Base-by-base conservation (phyloP, 495 filamentous ascomycete genomes). In the Cercophora scortea region DNA sequence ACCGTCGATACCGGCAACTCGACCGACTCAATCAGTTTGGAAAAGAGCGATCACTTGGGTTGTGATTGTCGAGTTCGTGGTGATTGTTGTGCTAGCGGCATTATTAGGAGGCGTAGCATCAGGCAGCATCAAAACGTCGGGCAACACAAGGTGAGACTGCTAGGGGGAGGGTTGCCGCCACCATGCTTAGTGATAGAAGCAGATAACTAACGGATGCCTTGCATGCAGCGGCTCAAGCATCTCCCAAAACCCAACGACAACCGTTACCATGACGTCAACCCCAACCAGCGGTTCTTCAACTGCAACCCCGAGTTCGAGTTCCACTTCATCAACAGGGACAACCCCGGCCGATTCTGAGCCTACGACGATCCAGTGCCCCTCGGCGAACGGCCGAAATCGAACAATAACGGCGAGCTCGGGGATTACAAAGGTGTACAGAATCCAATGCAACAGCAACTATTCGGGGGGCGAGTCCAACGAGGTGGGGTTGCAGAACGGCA, bases 81-180 rank as follows among this genome's bases (percentile, higher is more conserved):
- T 60, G 7, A 52, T 58, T 11, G 45, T 33, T 7, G 55, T 45
- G 18, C 35, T 63, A 41, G 61, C 58, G 2, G 61, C 55, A 8
- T 33, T 63, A 0, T 15, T 63, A 32, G 61, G 61, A 0, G 61
- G 44, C 5, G 53, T 60, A 1, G 57, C 46, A 1, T 43, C 54
- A 8, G 61, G 61, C 8, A 44, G 16, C 34, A 58, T 60, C 19
- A 56, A 53, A 46, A 62, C 56, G n/a, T 3, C 42, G 6, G 45
- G 40, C 12, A 42, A 42, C 16, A 12, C 36, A 32, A 52, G 45
- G 52, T 51, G n/a, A 19, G 32, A 39, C 32, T 44, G 15, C 36
- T 47, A 13, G n/a, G 4, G 16, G 8, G 13, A 42, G 41, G 2
- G 15, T 15, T 3, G 41, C 2, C 16, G 16, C 41, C 2, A 42